Percentiles rank a stretch among this genome's conserved stretches.
phyloP scores from a whole-genome alignment of 192 early-diverging fungal genomes.

The Backusella tarrabulga region DNA sequence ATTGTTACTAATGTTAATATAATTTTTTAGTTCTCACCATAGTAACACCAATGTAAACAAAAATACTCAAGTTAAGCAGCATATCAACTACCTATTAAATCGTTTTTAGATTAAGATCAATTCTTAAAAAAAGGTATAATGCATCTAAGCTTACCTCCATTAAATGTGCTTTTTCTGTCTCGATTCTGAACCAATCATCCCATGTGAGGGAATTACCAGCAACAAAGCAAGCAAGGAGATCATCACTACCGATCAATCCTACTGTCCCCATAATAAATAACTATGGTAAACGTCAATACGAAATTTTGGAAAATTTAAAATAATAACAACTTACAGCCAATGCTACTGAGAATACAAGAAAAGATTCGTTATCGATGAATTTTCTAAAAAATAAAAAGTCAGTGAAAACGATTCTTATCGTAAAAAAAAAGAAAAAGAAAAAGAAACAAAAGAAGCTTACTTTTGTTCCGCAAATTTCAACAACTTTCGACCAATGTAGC shows the following conservation, averaged over 20 bases:
- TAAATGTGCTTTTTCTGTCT: slow-evolving; percentile 73
- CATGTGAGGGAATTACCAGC: slow-evolving; percentile 81
- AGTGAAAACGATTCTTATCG: background rate
- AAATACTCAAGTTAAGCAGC: slow-evolving; percentile 81
- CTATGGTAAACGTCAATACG: background rate
- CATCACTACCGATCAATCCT: slow-evolving; percentile 70
- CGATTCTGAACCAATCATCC: slow-evolving; percentile 89
- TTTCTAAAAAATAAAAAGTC: slow-evolving; percentile 35
- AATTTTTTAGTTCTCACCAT: slow-evolving; percentile 33
- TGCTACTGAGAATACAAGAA: slow-evolving; percentile 80
- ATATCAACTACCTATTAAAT: slow-evolving; percentile 55
- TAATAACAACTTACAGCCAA: slow-evolving; percentile 51
- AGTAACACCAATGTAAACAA: slow-evolving; percentile 84
- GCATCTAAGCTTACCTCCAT: slow-evolving; percentile 55
- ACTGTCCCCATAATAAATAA: slow-evolving; percentile 69
- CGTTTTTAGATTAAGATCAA: background rate
- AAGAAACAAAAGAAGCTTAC: slow-evolving; percentile 32
- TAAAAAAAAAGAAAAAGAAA: too few relatives aligned
- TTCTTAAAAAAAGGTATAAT: background rate
- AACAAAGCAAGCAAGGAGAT: slow-evolving; percentile 76
- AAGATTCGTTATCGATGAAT: slow-evolving; percentile 87
- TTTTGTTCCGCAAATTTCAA: slow-evolving; percentile 62
- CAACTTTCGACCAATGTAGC: slow-evolving; percentile 60
- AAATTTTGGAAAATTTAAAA: background rate
- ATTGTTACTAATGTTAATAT: background rate